Percentiles rank a stretch among this genome's conserved stretches.
Conservation (phyloP, 164 flowering plant species). For the Annona cherimola region DNA sequence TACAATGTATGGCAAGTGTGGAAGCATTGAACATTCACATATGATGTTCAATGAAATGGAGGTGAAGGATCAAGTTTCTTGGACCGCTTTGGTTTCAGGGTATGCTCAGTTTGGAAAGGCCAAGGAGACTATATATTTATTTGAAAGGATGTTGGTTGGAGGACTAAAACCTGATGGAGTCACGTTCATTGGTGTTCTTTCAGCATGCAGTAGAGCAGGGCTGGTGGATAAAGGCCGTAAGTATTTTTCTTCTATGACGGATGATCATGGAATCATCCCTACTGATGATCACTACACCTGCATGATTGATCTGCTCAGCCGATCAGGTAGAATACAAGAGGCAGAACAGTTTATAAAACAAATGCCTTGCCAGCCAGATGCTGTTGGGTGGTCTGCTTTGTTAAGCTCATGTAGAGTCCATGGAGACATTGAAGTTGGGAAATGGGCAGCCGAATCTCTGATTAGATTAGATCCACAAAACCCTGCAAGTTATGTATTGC, state of each 20-base stretch:
- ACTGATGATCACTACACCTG: conserved; percentile 71
- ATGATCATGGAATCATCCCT: conserved; percentile 52
- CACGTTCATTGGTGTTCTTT: conserved; percentile 75
- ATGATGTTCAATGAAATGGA: conserved; percentile 60
- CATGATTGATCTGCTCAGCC: conserved; percentile 79
- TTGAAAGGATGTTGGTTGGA: conserved; percentile 58
- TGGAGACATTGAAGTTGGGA: conserved; percentile 71
- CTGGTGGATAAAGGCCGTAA: conserved; percentile 56
- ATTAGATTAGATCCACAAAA: conserved; percentile 59
- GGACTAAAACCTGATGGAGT: conserved; percentile 77
- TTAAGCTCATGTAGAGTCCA: conserved; percentile 77
- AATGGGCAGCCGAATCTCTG: conserved; percentile 83
- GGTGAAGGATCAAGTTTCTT: conserved; percentile 68
- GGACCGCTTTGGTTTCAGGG: conserved; percentile 80
- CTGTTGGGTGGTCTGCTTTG: conserved; percentile 68
- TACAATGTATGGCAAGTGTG: conserved; percentile 80
- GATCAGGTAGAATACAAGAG: conserved; percentile 75
- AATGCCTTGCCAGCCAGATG: conserved; percentile 76
- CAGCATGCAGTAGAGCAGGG: conserved; percentile 93
- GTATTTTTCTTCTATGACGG: conserved; percentile 57
- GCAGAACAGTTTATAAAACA: conserved; percentile 57
- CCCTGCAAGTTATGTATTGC: conserved; percentile 77
- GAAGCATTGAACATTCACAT: conserved; percentile 52
- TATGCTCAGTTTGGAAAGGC: conserved; percentile 89
- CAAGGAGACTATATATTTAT: conserved; percentile 53